Percentiles rank a stretch among this genome's conserved stretches.
These are phyloP conservation scores for Elaeagnus macrophylla DNA, from an alignment of 306 rosid genomes.

Conservation along the genomic window DNA sequence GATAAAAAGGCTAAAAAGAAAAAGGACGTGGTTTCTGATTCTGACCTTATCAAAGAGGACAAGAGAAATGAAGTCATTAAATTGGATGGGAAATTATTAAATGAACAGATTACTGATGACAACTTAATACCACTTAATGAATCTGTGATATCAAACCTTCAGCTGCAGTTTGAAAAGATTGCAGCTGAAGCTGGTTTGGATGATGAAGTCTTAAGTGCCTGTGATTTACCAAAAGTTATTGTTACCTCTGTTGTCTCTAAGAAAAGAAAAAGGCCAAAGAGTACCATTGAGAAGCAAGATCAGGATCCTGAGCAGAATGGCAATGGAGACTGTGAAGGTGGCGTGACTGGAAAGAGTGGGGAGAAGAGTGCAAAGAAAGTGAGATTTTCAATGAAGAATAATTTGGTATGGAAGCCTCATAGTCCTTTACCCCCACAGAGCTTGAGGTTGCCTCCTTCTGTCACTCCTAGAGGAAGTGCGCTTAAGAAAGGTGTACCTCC, in stretches of 20 bases:
- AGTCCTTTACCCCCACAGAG: slow-evolving; percentile 85
- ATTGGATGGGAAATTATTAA: slow-evolving; percentile 24
- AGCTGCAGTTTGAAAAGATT: slow-evolving; percentile 75
- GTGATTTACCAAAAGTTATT: slow-evolving; percentile 24
- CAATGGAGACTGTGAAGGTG: slow-evolving; percentile 33
- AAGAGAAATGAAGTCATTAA: slow-evolving; percentile 20
- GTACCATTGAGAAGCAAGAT: slow-evolving; percentile 22
- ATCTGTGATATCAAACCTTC: slow-evolving; percentile 65
- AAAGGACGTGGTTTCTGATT: slow-evolving; percentile 20
- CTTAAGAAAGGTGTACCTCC: slow-evolving; percentile 94
- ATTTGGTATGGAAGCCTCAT: slow-evolving; percentile 93
- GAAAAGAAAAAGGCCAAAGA: slow-evolving; percentile 84
- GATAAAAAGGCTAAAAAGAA: slow-evolving; percentile 15
- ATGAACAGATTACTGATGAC: slow-evolving; percentile 22
- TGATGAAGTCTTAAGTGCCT: slow-evolving; percentile 32
- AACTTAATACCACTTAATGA: slow-evolving; percentile 28
- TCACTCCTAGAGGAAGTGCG: slow-evolving; percentile 96
- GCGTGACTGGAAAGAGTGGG: slow-evolving; percentile 36
- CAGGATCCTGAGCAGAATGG: neutral
- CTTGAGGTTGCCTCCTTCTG: slow-evolving; percentile 88
- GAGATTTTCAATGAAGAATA: slow-evolving; percentile 79
- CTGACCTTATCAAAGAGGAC: slow-evolving; percentile 11
- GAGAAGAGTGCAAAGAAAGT: slow-evolving; percentile 80
- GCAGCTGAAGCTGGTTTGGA: slow-evolving; percentile 70
- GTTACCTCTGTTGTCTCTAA: slow-evolving; percentile 33